Percentiles rank a stretch among this genome's conserved stretches.
Conservation (phyloP, 345 rosid genomes). For the Ceriops decandra region DNA sequence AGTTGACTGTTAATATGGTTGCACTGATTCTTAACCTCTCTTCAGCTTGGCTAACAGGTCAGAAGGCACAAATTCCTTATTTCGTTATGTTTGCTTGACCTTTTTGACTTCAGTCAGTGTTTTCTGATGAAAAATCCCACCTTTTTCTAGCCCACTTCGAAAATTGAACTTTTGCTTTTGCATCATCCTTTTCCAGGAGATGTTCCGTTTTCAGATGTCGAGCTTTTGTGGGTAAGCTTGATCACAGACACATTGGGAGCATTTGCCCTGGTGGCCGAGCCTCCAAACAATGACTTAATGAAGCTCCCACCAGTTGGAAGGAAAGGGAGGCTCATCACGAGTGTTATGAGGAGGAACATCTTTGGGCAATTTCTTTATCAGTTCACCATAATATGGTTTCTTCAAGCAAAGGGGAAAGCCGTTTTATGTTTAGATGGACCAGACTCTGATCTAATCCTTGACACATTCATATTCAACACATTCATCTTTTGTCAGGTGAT, state of each 20-base stretch:
- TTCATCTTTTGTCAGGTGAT: slow-evolving; percentile 56
- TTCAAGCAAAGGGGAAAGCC: slow-evolving; percentile 29
- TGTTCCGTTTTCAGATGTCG: slow-evolving; percentile 28
- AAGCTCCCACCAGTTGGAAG: slow-evolving; percentile 29
- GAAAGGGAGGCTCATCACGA: slow-evolving; percentile 61
- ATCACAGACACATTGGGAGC: slow-evolving; percentile 36
- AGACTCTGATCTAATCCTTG: slow-evolving; percentile 37
- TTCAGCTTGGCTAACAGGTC: slow-evolving; percentile 91
- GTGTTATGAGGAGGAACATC: slow-evolving; percentile 91
- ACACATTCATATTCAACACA: slow-evolving; percentile 29
- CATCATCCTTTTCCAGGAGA: slow-evolving; percentile 13
- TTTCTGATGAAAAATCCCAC: neutral
- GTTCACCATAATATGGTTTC: slow-evolving; percentile 29
- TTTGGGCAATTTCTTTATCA: slow-evolving; percentile 71
- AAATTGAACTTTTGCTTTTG: neutral
- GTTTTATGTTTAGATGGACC: slow-evolving; percentile 28
- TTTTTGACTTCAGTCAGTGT: neutral
- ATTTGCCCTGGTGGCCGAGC: slow-evolving; percentile 32
- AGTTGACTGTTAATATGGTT: slow-evolving; percentile 80
- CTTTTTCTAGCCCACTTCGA: neutral
- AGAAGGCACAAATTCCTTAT: slow-evolving; percentile 5
- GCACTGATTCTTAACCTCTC: slow-evolving; percentile 81
- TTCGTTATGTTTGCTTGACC: neutral
- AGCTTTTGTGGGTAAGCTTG: slow-evolving; percentile 34
- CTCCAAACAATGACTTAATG: slow-evolving; percentile 25